These are phyloP conservation scores for Lasiosphaeriaceae sp. DNA, from an alignment of 495 filamentous ascomycete species.

Conservation along the genomic window DNA sequence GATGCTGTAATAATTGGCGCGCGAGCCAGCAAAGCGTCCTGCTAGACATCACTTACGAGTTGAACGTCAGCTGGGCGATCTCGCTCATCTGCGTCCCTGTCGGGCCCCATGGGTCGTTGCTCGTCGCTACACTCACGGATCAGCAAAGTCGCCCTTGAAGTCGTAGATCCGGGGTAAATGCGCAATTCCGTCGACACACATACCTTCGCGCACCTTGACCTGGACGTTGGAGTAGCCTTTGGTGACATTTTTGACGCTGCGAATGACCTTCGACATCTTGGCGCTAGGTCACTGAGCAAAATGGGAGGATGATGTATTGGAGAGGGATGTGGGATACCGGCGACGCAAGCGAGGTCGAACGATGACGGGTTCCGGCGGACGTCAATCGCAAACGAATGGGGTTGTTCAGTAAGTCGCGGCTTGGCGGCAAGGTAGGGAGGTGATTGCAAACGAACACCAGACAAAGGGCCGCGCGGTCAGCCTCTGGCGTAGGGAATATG, in stretches of 20 bases:
- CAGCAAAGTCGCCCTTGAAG: constrained; percentile 8
- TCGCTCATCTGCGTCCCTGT: constrained; percentile 98
- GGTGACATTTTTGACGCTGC: constrained; percentile 99
- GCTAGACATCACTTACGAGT: constrained; percentile 63
- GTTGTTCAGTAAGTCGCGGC: neutral
- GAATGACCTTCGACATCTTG: constrained; percentile 93
- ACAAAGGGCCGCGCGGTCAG: constrained; percentile 5
- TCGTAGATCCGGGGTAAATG: constrained; percentile 13
- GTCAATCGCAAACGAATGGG: constrained; percentile 4
- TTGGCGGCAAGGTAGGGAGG: neutral
- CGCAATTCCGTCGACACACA: constrained; percentile 26
- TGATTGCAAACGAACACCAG: neutral
- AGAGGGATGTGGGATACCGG: neutral
- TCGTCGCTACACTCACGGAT: constrained; percentile 66
- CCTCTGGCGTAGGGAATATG: neutral
- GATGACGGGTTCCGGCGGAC: neutral
- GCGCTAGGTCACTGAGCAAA: constrained; percentile 11
- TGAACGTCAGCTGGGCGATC: constrained; percentile 94
- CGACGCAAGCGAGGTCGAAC: constrained; percentile 1
- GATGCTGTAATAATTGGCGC: neutral
- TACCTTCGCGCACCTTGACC: constrained; percentile 99
- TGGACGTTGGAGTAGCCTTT: constrained; percentile 97
- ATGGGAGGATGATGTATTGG: neutral
- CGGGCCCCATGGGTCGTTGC: constrained; percentile 98
- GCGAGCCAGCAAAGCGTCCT: neutral